Evolutionary conservation across 352 stramenopile genomes (phyloP).

Genomic region (Pythium diclinum): DNA sequence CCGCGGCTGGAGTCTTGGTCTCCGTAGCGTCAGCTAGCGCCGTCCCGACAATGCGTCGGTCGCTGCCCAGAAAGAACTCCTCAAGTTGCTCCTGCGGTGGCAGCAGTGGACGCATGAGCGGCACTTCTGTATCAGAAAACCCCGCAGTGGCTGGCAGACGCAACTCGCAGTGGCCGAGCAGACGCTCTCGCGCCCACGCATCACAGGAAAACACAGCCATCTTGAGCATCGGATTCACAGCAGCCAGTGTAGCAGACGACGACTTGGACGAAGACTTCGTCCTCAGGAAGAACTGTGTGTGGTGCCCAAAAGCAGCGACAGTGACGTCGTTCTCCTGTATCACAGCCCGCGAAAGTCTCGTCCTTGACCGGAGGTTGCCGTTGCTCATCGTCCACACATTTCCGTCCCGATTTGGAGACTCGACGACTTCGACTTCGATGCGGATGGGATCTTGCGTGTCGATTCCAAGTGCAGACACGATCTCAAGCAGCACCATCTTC

Average conservation of each 20-base stretch:
- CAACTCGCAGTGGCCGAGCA: constrained; percentile 39
- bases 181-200: constrained; percentile 40
- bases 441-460: constrained; percentile 2
- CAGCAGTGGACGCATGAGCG: constrained; percentile 36
- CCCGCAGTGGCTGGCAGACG: constrained; percentile 25
- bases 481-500: constrained; percentile 20
- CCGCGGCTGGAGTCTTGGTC: not conserved
- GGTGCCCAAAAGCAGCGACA: constrained; percentile 11
- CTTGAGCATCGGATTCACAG: not conserved
- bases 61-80: constrained; percentile 55
- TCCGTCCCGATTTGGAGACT: not conserved
- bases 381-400: not conserved
- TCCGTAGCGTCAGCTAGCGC: not conserved
- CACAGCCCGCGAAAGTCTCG: not conserved
- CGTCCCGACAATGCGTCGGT: constrained; percentile 22
- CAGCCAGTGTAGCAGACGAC: not conserved
- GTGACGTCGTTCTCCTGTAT: not conserved
- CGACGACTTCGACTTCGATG: constrained; percentile 8
- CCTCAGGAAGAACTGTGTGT: constrained; percentile 9
- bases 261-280: not conserved
- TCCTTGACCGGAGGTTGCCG: not conserved
- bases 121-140: constrained; percentile 36
- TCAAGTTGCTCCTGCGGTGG: constrained; percentile 46
- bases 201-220: constrained; percentile 47
- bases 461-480: constrained; percentile 10